Conservation (phyloP, 257 asterid genomes). For the Apocynum venetum region DNA sequence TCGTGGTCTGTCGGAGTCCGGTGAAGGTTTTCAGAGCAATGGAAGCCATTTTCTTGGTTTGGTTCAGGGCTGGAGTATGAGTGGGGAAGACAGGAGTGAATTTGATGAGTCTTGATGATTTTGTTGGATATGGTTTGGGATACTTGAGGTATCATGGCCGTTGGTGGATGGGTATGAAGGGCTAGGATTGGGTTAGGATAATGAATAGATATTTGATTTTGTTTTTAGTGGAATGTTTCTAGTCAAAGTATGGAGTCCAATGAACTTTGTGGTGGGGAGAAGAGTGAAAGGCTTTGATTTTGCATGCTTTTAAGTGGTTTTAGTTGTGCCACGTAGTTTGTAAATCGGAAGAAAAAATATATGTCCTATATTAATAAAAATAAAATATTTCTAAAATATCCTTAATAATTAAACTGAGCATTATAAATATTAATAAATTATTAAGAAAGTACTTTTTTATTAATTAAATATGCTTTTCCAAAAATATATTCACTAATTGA, state of each 20-base stretch:
- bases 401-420: no score
- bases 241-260: neutral
- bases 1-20: slow-evolving; percentile 75
- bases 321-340: slow-evolving; percentile 36
- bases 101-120: slow-evolving; percentile 9
- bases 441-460: no score
- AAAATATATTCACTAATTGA: no score
- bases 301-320: slow-evolving; percentile 27
- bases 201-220: slow-evolving; percentile 25
- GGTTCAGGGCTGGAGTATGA: slow-evolving; percentile 2
- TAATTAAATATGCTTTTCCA: no score
- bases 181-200: slow-evolving; percentile 55
- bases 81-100: slow-evolving; percentile 13
- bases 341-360: no score
- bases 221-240: slow-evolving; percentile 4
- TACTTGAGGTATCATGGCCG: slow-evolving; percentile 33
- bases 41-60: slow-evolving; percentile 44
- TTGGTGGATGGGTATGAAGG: slow-evolving; percentile 38
- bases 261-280: neutral
- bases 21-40: slow-evolving; percentile 73
- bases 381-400: no score
- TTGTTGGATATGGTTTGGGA: slow-evolving; percentile 71
- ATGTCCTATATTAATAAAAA: no score
- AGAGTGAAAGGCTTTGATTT: neutral
- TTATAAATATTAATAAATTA: no score